Percentiles rank a stretch among this genome's conserved stretches.
phyloP scores from a whole-genome alignment of 768 basidiomycete genomes.

The Obba rivulosa region DNA sequence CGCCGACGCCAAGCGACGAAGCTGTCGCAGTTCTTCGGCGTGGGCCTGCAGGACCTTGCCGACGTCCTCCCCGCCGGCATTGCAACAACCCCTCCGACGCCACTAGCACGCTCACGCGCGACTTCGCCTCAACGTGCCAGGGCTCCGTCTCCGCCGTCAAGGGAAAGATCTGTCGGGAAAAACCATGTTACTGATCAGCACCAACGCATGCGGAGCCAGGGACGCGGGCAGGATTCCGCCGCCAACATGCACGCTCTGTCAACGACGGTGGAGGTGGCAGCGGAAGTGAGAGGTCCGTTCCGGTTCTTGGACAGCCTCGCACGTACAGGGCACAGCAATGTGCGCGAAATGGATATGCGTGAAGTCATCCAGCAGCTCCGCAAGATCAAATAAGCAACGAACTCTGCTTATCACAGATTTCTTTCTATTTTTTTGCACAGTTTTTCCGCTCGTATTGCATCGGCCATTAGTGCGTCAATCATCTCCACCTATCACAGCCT shows the following conservation, averaged over 20 bases:
- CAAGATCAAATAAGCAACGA: conserved; percentile 26
- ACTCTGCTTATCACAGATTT: background rate
- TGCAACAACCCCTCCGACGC: background rate
- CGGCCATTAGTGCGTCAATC: no score
- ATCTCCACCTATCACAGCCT: no score
- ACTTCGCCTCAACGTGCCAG: background rate
- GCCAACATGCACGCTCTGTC: conserved; percentile 6
- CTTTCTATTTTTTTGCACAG: background rate
- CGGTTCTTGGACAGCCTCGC: conserved; percentile 33
- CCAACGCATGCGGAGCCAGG: conserved; percentile 6
- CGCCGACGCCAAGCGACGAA: conserved; percentile 48
- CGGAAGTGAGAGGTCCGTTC: conserved; percentile 11
- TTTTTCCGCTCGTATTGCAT: conserved; percentile 1
- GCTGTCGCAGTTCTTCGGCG: conserved; percentile 54
- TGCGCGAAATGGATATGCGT: conserved; percentile 32
- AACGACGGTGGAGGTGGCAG: conserved; percentile 15
- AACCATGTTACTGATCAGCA: no score
- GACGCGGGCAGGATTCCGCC: background rate
- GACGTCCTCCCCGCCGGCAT: conserved; percentile 11
- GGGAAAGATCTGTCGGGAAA: no score
- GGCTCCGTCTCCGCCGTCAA: no score
- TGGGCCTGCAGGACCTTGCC: conserved; percentile 41
- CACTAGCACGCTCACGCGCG: background rate
- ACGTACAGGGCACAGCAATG: conserved; percentile 21
- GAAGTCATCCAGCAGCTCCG: conserved; percentile 42